Conservation (phyloP, 2,329 filamentous ascomycete genomes). For the Ascochyta lentis region DNA sequence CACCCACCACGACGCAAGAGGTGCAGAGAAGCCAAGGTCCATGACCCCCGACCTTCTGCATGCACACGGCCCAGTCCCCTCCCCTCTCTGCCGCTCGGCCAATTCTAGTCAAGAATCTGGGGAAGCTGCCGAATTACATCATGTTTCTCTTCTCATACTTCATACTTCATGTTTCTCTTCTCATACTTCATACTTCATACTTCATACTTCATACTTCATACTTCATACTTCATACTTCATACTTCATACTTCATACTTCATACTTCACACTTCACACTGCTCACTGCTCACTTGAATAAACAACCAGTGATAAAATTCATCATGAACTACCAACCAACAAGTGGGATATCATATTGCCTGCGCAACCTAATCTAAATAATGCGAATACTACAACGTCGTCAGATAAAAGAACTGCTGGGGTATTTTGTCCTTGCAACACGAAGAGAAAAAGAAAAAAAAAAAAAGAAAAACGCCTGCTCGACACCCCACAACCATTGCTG, state of each 20-base stretch:
- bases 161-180: too few relatives aligned
- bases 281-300: too few relatives aligned
- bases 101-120: background rate
- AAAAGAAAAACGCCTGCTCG: conserved; percentile 33
- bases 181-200: too few relatives aligned
- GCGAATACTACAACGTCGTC: too few relatives aligned
- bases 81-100: background rate
- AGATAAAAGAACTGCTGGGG: conserved; percentile 24
- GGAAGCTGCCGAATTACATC: background rate
- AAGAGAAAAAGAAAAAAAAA: conserved; percentile 15
- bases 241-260: too few relatives aligned
- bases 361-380: conserved; percentile 18
- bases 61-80: background rate
- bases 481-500: conserved; percentile 21
- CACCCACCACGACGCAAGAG: background rate
- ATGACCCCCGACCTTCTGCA: background rate
- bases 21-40: background rate
- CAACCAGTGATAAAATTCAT: too few relatives aligned
- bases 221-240: too few relatives aligned
- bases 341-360: conserved; percentile 24
- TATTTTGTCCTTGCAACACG: conserved; percentile 28
- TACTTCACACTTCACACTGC: too few relatives aligned
- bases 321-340: background rate
- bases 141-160: too few relatives aligned
- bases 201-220: too few relatives aligned